Base-by-base conservation (phyloP, 371 early-diverging fungal species). In the Syncephalis plumigaleata region DNA sequence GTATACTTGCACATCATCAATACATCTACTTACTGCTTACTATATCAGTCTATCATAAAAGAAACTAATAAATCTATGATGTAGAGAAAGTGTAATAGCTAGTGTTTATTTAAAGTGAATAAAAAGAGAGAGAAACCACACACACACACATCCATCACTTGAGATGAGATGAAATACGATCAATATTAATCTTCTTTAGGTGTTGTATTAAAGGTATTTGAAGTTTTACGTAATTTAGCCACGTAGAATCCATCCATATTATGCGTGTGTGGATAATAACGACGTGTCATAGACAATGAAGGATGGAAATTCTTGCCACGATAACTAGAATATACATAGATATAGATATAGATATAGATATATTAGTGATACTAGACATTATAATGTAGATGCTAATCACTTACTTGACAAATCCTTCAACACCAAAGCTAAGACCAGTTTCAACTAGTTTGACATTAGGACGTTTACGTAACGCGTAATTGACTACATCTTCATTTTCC, bases 161-260 rank as follows among this genome's bases (percentile, higher is more conserved):
- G n/a, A n/a, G n/a, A n/a, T n/a, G n/a, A n/a, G n/a, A n/a, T n/a
- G n/a, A n/a, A n/a, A n/a, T n/a, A n/a, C n/a, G n/a, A n/a, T n/a
- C n/a, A n/a, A n/a, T n/a, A n/a, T n/a, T n/a, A n/a, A n/a, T n/a
- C n/a, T n/a, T 39, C 51, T 11, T 50, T 46, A 2, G 44, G 49
- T 43, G 43, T 37, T 37, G 48, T 61, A 18, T 59, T 58, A 39
- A 66, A 67, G 63, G 76, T 80, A 68, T 82, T 83, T 54, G 78
- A 75, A 38, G 79, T 48, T 65, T 94, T 89, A 66, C 85, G 82
- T 61, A 99, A 84, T 56, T 98, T 98, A 39, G 96, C 91, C 20
- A 98, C 94, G 64, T 75, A 99, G 79, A 99, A 99, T 47, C 99
- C 99, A 67, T 99, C 98, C 96, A 98, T 96, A 66, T 98, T 98